Percentiles rank a stretch among this genome's conserved stretches.
Evolutionary conservation across 2,329 filamentous ascomycete species (phyloP).

Genomic region (Neofusicoccum laricinum): DNA sequence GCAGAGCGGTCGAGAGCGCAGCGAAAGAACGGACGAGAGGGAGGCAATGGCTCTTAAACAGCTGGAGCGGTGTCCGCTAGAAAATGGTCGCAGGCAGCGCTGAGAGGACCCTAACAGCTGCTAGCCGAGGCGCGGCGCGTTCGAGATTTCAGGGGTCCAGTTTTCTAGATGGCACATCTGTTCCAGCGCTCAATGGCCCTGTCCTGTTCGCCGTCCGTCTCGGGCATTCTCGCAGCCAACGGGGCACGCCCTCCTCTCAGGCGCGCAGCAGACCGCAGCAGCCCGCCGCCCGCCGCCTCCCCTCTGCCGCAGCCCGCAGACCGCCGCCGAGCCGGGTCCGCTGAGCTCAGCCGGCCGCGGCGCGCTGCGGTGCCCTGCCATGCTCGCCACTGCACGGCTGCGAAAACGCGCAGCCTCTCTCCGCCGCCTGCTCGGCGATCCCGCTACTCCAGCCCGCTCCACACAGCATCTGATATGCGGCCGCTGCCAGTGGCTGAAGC

Average conservation of each 20-base stretch:
- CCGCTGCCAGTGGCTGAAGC: conserved; percentile 12
- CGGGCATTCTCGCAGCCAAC: conserved; percentile 1
- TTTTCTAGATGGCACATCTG: conserved; percentile 12
- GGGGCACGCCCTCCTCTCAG: neutral
- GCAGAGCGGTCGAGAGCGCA: neutral
- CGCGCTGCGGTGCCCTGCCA: neutral
- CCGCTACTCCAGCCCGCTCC: conserved; percentile 8
- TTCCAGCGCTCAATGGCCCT: neutral
- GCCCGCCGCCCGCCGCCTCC: no score
- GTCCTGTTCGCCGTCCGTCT: neutral
- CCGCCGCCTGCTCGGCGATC: conserved; percentile 6
- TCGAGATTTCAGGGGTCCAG: conserved; percentile 13
- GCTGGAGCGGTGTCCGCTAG: neutral
- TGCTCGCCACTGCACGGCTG: neutral
- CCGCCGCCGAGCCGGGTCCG: neutral
- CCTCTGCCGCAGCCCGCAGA: neutral
- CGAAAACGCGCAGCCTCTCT: neutral
- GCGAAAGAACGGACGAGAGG: neutral
- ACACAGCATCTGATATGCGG: conserved; percentile 9
- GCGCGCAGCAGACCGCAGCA: neutral
- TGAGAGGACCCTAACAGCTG: neutral
- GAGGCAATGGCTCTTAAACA: conserved; percentile 5
- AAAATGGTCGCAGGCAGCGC: neutral
- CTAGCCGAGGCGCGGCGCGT: conserved; percentile 13
- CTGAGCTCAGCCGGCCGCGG: neutral